These are phyloP conservation scores for Chytriomyces sp. DNA, from an alignment of 192 early-diverging fungal genomes.

Conservation along the genomic window DNA sequence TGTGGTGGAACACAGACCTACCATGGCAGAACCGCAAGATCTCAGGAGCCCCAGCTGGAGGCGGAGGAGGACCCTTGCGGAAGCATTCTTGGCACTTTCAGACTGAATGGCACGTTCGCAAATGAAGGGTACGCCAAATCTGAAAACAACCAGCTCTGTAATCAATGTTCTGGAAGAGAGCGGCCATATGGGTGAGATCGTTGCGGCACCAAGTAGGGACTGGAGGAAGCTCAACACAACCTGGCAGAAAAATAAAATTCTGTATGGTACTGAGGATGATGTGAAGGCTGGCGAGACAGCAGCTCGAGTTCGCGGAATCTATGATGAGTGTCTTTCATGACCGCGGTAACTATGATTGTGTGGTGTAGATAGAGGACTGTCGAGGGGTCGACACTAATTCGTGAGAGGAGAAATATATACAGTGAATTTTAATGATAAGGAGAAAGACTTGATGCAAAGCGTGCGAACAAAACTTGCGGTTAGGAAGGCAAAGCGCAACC, in stretches of 20 bases:
- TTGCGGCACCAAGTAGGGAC: not conserved
- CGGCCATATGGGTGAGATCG: not conserved
- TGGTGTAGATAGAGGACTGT: too few relatives aligned
- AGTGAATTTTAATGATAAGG: too few relatives aligned
- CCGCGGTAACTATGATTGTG: not conserved
- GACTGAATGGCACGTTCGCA: not conserved
- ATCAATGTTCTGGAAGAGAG: not conserved
- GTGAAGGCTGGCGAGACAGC: not conserved
- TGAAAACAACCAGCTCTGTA: not conserved
- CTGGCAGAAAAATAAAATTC: not conserved
- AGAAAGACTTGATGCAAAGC: too few relatives aligned
- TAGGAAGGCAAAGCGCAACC: too few relatives aligned
- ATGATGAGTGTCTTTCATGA: not conserved
- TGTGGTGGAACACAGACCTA: not conserved
- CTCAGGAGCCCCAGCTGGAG: not conserved
- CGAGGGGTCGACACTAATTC: too few relatives aligned
- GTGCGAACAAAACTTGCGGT: too few relatives aligned
- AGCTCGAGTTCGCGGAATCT: not conserved
- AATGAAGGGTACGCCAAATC: not conserved
- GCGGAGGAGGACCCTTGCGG: not conserved
- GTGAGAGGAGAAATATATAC: too few relatives aligned
- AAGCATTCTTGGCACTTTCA: not conserved
- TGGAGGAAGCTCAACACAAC: not conserved
- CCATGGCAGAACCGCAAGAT: not conserved
- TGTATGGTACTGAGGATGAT: not conserved